phyloP scores from a whole-genome alignment of 495 filamentous ascomycete species.

The Podospora comata region DNA sequence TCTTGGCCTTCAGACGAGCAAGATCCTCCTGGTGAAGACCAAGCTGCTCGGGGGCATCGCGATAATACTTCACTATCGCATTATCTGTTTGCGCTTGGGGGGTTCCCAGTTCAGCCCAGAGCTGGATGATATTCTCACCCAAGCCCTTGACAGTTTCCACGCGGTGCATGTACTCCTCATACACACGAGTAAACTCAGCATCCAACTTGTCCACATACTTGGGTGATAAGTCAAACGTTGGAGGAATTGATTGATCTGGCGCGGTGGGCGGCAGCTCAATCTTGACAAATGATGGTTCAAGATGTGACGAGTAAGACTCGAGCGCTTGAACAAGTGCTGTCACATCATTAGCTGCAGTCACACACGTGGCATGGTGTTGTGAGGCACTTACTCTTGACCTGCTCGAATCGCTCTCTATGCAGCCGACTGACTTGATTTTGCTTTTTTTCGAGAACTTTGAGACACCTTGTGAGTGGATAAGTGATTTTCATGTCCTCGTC shows the following conservation, averaged over 20 bases:
- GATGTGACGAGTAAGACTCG: slow-evolving; percentile 89
- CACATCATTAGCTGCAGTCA: slow-evolving; percentile 15
- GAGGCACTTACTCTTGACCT: slow-evolving; percentile 75
- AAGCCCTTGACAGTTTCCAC: slow-evolving; percentile 68
- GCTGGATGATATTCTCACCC: slow-evolving; percentile 80
- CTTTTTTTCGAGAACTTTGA: slow-evolving; percentile 79
- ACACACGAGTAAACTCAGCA: slow-evolving; percentile 85
- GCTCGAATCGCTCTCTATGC: slow-evolving; percentile 85
- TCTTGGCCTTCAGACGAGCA: slow-evolving; percentile 62
- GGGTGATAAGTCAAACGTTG: slow-evolving; percentile 83
- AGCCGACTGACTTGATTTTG: slow-evolving; percentile 71
- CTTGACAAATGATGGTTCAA: slow-evolving; percentile 79
- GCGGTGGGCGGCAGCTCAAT: slow-evolving; percentile 78
- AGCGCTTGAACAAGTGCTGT: slow-evolving; percentile 88
- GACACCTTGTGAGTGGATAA: slow-evolving; percentile 73
- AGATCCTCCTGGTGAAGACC: slow-evolving; percentile 87
- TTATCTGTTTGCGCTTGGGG: slow-evolving; percentile 89
- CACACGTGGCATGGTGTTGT: neutral
- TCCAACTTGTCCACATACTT: slow-evolving; percentile 85
- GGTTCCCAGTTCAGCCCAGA: slow-evolving; percentile 93
- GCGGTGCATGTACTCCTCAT: slow-evolving; percentile 88
- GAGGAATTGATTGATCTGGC: slow-evolving; percentile 67
- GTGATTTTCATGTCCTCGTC: slow-evolving; percentile 69
- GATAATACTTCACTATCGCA: slow-evolving; percentile 80
- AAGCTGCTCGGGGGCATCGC: slow-evolving; percentile 86